Base-by-base conservation (phyloP, 257 asterid genomes). In the Fraxinus anomala region DNA sequence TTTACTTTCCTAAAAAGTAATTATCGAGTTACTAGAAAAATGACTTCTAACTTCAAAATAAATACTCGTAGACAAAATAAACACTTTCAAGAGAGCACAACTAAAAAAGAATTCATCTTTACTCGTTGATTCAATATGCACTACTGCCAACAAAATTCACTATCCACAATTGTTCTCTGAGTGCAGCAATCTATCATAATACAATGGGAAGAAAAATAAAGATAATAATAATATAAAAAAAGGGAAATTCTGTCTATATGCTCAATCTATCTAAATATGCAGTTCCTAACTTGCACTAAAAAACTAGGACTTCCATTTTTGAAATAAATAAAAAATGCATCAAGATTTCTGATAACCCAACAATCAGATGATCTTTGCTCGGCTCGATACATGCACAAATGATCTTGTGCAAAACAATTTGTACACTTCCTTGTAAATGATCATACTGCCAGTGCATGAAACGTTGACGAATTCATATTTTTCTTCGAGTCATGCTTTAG, bases 401-500 rank as follows among this genome's bases (percentile, higher is more conserved):
- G 80, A 81, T 68, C 71, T 31, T 73, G 74, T 76, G 47, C 73
- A 74, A 74, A 31, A 69, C 59, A 68, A 82, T 72, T 73, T 83
- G 82, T 81, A 83, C 80, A 78, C 69, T 12, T 5, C 40, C 66
- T 14, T 23, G 68, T 49, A 54, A 74, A 63, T 73, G 77, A 51
- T 83, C 85, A 82, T 42, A 76, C 84, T 44, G 67, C 65, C 61
- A 83, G 77, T n/a, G 86, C 77, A 66, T 61, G 77, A 73, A 72
- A 78, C 5, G 82, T 76, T 67, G 87, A 86, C 1, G 85, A 73
- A 56, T 77, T 82, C 16, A 67, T 73, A 30, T 36, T 65, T 80
- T 72, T 72, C 65, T 70, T 67, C 17, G 66, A 75, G 19, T 84
- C 86, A 0, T 80, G 94, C 83, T 86, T 92, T 79, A 94, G 77